phyloP scores from a whole-genome alignment of 2,329 filamentous ascomycete genomes.

The Colletotrichum ledebouriae region DNA sequence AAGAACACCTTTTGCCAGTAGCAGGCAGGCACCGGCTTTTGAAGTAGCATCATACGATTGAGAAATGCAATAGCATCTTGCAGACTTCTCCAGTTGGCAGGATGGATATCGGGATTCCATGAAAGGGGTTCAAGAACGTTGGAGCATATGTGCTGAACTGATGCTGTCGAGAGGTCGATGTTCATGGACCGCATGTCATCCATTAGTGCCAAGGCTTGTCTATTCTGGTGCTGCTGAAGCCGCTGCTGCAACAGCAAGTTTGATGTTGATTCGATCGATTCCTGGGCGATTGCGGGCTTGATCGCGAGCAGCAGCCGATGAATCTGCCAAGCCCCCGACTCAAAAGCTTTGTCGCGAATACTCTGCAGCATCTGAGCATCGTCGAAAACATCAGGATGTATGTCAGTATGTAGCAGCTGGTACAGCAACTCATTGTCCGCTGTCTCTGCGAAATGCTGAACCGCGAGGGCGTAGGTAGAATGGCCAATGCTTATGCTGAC shows the following conservation, averaged over 20 bases:
- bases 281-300: constrained; percentile 52
- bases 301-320: constrained; percentile 61
- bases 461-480: constrained; percentile 74
- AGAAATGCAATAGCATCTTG: constrained; percentile 28
- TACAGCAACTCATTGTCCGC: constrained; percentile 65
- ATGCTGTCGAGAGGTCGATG: constrained; percentile 46
- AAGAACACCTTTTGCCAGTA: constrained; percentile 61
- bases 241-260: constrained; percentile 52
- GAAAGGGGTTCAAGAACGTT: constrained; percentile 30
- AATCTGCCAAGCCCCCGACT: constrained; percentile 56
- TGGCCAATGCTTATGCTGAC: constrained; percentile 73
- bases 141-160: constrained; percentile 32
- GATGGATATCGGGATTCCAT: constrained; percentile 14
- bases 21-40: constrained; percentile 49
- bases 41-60: constrained; percentile 26
- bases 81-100: constrained; percentile 9
- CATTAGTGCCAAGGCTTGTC: constrained; percentile 51
- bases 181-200: constrained; percentile 54
- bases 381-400: constrained; percentile 70
- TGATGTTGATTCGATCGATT: constrained; percentile 47
- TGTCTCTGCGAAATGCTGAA: constrained; percentile 73
- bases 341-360: constrained; percentile 53
- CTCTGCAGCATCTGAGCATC: constrained; percentile 56
- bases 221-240: constrained; percentile 47
- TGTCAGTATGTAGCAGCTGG: constrained; percentile 61